A percentile compares a stretch with the other conserved stretches of the same genome.
Evolutionary conservation across 495 filamentous ascomycete genomes (phyloP).

Genomic region (Staphylotrichum longicolle): DNA sequence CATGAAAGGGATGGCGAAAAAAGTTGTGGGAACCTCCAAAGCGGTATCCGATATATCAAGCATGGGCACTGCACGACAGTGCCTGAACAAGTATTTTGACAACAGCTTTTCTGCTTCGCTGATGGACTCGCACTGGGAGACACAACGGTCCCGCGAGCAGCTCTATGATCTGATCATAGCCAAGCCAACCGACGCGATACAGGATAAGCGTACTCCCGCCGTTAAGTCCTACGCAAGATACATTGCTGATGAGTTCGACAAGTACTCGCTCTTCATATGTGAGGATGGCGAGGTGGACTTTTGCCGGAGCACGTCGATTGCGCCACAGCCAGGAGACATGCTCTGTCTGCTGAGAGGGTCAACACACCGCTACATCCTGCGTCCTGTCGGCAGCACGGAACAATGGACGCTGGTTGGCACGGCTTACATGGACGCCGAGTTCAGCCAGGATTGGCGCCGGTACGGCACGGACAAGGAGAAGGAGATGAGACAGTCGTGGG

Average conservation of each 20-base stretch:
- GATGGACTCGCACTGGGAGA: background rate
- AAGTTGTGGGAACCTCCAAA: too few species aligned
- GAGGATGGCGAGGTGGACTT: background rate
- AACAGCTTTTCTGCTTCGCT: background rate
- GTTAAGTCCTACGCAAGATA: background rate
- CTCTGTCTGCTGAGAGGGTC: constrained; percentile 1
- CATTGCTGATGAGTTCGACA: constrained; percentile 2
- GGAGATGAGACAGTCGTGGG: background rate
- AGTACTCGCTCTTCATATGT: background rate
- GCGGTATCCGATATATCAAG: too few species aligned
- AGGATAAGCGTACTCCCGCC: background rate
- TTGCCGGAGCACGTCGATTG: background rate
- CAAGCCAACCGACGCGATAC: background rate
- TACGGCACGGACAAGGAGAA: background rate
- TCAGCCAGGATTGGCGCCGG: background rate
- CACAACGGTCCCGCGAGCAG: background rate
- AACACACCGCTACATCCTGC: background rate
- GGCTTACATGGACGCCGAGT: constrained; percentile 2
- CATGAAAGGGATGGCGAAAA: background rate
- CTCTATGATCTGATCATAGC: background rate
- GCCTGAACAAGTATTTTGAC: background rate
- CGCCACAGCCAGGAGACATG: background rate
- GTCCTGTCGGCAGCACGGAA: background rate
- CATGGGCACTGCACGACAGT: background rate
- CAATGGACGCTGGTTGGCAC: constrained; percentile 2